phyloP scores from a whole-genome alignment of 352 stramenopile genomes.

The Halophytophthora polymorphica region DNA sequence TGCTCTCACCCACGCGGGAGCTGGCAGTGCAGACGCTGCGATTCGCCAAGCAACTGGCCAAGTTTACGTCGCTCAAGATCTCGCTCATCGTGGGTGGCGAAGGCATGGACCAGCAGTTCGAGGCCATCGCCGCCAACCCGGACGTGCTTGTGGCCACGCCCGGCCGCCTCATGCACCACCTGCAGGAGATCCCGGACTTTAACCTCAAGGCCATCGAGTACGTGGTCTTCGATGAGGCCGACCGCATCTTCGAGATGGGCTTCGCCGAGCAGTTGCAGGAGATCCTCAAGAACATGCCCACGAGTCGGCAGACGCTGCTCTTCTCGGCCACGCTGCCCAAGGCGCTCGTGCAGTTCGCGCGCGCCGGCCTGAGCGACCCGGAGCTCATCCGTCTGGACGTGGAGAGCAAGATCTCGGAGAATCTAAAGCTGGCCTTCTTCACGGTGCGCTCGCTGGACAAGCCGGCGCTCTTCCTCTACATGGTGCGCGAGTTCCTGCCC shows the following conservation, averaged over 20 bases:
- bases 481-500: slow-evolving; percentile 94
- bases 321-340: slow-evolving; percentile 97
- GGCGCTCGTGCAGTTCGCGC: slow-evolving; percentile 97
- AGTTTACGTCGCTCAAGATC: slow-evolving; percentile 92
- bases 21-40: slow-evolving; percentile 97
- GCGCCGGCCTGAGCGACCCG: slow-evolving; percentile 95
- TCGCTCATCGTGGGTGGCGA: slow-evolving; percentile 96
- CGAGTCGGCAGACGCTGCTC: too few relatives aligned
- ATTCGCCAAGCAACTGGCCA: slow-evolving; percentile 87
- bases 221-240: slow-evolving; percentile 98
- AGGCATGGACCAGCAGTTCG: slow-evolving; percentile 98
- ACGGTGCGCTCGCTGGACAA: slow-evolving; percentile 95
- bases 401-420: slow-evolving; percentile 97
- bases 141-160: slow-evolving; percentile 95
- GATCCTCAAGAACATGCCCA: too few relatives aligned
- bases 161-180: slow-evolving; percentile 92
- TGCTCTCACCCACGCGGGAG: slow-evolving; percentile 97
- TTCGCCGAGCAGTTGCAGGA: too few relatives aligned
- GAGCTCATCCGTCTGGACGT: slow-evolving; percentile 97
- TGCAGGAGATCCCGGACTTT: slow-evolving; percentile 94
- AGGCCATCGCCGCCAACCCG: slow-evolving; percentile 90
- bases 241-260: too few relatives aligned
- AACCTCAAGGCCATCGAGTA: slow-evolving; percentile 91
- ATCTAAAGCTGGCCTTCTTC: slow-evolving; percentile 97
- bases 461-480: slow-evolving; percentile 94